Evolutionary conservation across 2,329 filamentous ascomycete genomes (phyloP), one percentile per base, ranked within the genome.

Genomic region (Fusarium duplospermum): DNA sequence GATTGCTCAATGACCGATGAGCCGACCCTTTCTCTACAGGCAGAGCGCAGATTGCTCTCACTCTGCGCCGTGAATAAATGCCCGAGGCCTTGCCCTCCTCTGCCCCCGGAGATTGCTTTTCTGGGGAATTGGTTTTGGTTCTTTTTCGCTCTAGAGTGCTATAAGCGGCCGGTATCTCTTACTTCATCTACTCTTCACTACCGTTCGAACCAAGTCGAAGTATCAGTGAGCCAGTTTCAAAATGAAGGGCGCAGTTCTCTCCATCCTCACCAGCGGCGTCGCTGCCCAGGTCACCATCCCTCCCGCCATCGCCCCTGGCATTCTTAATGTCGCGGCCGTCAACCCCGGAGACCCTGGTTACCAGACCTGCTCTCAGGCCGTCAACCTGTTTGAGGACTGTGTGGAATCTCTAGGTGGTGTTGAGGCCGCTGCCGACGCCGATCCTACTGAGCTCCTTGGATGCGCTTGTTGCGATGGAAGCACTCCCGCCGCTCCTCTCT

Each of bases 391-490:
- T 24, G 59, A 72, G 29, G 31, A 38, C 10, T 82, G 80, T 67
- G 64, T 79, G 31, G 69, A 62, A 4, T 27, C 71, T 20, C 50
- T 66, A 3, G 81, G 81, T 38, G 81, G 79, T 50, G 5, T 60
- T 6, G 59, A 72, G 8, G 79, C 67, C 38, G 58, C 79, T 29
- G 42, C 61, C 20, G 79, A 75, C 18, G 79, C 78, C 20, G 73
- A 76, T 54, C 64, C 76, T 8, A 20, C 64, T 4, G 76, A 58
- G 4, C 60, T 82, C 13, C 20, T 79, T 20, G 63, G 62, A 16
- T 82, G 81, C 67, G 81, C 76, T 10, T 82, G 81, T 67, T 82
- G 81, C 45, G 56, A 68, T 42, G 68, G 69, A 18, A 24, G 64
- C 7, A 70, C 62, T 2, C 62, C 71, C 58, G 63, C 81, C n/a